phyloP scores from a whole-genome alignment of 2,329 filamentous ascomycete species.

The Xylaria sp. region DNA sequence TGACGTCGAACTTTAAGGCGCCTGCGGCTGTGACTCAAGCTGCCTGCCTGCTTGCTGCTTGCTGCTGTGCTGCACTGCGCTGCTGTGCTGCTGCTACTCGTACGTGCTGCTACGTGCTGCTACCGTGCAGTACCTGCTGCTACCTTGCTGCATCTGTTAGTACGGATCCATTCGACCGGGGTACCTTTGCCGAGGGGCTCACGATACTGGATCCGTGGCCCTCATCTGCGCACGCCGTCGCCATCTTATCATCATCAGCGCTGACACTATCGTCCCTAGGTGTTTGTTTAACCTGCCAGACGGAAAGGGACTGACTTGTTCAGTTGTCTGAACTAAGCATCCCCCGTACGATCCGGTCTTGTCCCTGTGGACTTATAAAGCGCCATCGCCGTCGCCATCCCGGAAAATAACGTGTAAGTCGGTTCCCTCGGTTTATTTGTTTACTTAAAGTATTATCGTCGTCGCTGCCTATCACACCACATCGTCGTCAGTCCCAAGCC shows the following conservation, averaged over 20 bases:
- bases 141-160: neutral
- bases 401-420: neutral
- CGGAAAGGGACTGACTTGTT: neutral
- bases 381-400: neutral
- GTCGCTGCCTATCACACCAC: neutral
- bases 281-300: neutral
- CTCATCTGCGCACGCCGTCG: constrained; percentile 11
- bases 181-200: constrained; percentile 2
- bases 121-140: neutral
- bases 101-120: neutral
- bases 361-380: neutral
- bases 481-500: neutral
- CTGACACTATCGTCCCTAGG: neutral
- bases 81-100: too few species aligned
- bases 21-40: constrained; percentile 14
- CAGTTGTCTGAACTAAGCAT: neutral
- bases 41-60: too few species aligned
- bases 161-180: neutral
- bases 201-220: constrained; percentile 1
- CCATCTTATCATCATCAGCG: constrained; percentile 13
- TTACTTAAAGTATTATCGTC: neutral
- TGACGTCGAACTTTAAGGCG: constrained; percentile 9
- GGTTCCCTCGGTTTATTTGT: neutral
- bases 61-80: too few species aligned
- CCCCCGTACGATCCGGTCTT: neutral